Conservation (phyloP, 192 early-diverging fungal genomes). For the Linnemannia exigua region DNA sequence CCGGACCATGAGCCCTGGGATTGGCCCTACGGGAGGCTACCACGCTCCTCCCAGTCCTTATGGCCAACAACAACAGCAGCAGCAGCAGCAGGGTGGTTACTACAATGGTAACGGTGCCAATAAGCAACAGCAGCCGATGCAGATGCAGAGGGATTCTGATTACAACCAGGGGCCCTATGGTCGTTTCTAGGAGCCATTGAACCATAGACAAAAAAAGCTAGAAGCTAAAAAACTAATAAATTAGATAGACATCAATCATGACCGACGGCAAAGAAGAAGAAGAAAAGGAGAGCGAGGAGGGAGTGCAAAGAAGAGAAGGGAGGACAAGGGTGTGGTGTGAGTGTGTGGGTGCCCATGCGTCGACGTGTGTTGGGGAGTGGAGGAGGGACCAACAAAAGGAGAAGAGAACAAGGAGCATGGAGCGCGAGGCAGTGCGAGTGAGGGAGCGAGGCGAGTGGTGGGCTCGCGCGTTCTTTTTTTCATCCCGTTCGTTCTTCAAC, state of each 20-base stretch:
- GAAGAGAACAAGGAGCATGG: not conserved
- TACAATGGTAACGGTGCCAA: not conserved
- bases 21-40: not conserved
- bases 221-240: not conserved
- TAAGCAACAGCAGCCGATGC: not conserved
- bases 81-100: constrained; percentile 4
- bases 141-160: not conserved
- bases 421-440: not conserved
- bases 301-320: not conserved
- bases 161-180: not conserved
- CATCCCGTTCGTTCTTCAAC: too few relatives aligned
- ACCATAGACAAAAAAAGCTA: not conserved
- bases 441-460: too few relatives aligned
- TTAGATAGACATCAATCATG: not conserved
- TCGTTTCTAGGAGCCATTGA: not conserved
- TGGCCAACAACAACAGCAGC: not conserved
- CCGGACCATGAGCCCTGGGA: constrained; percentile 31
- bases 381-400: not conserved
- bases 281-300: not conserved
- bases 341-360: not conserved
- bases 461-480: too few relatives aligned
- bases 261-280: not conserved
- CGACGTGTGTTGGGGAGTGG: not conserved
- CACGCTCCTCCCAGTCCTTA: not conserved
- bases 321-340: too few relatives aligned